phyloP scores from a whole-genome alignment of 2,329 filamentous ascomycete species.

The Alternaria sp. region DNA sequence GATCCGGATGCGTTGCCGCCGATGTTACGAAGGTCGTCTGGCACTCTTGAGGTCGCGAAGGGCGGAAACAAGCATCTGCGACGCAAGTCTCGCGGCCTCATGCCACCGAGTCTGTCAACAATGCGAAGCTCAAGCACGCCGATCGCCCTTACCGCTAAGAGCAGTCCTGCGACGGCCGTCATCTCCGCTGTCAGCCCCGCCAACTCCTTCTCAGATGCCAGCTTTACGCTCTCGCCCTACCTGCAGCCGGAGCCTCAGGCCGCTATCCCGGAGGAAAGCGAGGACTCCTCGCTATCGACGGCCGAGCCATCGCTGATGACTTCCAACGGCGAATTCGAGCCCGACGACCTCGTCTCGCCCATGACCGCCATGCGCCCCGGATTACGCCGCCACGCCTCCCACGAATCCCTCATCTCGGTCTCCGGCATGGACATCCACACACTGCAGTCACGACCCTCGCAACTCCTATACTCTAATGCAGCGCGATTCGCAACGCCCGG shows the following conservation, averaged over 20 bases:
- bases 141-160: slow-evolving; percentile 41
- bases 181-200: slow-evolving; percentile 41
- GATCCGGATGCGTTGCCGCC: slow-evolving; percentile 20
- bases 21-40: slow-evolving; percentile 4
- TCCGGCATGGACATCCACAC: slow-evolving; percentile 90
- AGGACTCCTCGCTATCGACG: slow-evolving; percentile 26
- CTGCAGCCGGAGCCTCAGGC: slow-evolving; percentile 30
- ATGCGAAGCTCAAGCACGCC: slow-evolving; percentile 44
- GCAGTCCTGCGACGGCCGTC: slow-evolving; percentile 41
- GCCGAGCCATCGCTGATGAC: slow-evolving; percentile 21
- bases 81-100: slow-evolving; percentile 35
- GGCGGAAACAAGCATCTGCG: slow-evolving; percentile 17
- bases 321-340: slow-evolving; percentile 34
- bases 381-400: slow-evolving; percentile 73
- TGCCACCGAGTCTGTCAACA: slow-evolving; percentile 36
- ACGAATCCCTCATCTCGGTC: slow-evolving; percentile 88
- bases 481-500: slow-evolving; percentile 56
- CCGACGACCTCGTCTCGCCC: slow-evolving; percentile 40
- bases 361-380: slow-evolving; percentile 46
- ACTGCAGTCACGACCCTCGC: slow-evolving; percentile 74
- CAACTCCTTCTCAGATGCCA: slow-evolving; percentile 39
- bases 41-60: slow-evolving; percentile 8
- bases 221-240: slow-evolving; percentile 35
- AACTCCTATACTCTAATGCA: slow-evolving; percentile 66
- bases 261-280: slow-evolving; percentile 46